These are phyloP conservation scores for Mycena floridula DNA, from an alignment of 768 basidiomycete species.

Conservation along the genomic window DNA sequence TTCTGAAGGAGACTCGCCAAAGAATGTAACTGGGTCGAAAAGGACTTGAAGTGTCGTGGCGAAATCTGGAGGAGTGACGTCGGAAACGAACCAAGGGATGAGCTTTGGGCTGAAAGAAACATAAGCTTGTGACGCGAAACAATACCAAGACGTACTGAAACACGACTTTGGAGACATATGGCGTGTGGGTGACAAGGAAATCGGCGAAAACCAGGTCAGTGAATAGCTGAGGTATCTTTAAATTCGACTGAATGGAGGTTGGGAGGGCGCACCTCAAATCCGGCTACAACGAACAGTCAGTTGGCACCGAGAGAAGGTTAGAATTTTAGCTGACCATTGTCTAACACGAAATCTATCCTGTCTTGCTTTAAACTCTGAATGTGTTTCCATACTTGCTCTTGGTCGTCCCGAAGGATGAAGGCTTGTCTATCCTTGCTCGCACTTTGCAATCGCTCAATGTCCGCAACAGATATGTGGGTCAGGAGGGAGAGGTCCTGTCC, in stretches of 20 bases:
- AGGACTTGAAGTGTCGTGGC: slow-evolving; percentile 47
- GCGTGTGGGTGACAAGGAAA: slow-evolving; percentile 86
- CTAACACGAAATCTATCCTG: slow-evolving; percentile 81
- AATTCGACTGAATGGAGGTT: background rate
- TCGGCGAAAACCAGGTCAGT: slow-evolving; percentile 93
- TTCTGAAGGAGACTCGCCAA: slow-evolving; percentile 25
- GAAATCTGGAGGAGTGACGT: slow-evolving; percentile 89
- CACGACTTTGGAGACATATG: slow-evolving; percentile 72
- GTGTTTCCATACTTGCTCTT: slow-evolving; percentile 67
- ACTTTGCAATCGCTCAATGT: slow-evolving; percentile 77
- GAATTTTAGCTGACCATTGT: slow-evolving; percentile 58
- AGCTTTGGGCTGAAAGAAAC: slow-evolving; percentile 66
- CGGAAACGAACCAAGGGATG: slow-evolving; percentile 97
- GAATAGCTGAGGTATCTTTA: slow-evolving; percentile 54
- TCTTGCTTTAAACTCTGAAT: slow-evolving; percentile 48
- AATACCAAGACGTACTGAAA: slow-evolving; percentile 69
- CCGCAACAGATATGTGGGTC: slow-evolving; percentile 75
- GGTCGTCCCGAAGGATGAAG: slow-evolving; percentile 83
- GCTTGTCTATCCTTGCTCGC: slow-evolving; percentile 72
- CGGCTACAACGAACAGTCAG: slow-evolving; percentile 43
- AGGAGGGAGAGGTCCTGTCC: slow-evolving; percentile 87
- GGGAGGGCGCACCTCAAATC: slow-evolving; percentile 65
- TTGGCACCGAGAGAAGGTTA: background rate
- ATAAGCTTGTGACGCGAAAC: background rate
- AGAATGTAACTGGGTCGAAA: slow-evolving; percentile 56